A percentile compares a stretch with the other conserved stretches of the same genome.
phyloP scores from a whole-genome alignment of 2,329 filamentous ascomycete genomes.

The Nigrograna mackinnonii region DNA sequence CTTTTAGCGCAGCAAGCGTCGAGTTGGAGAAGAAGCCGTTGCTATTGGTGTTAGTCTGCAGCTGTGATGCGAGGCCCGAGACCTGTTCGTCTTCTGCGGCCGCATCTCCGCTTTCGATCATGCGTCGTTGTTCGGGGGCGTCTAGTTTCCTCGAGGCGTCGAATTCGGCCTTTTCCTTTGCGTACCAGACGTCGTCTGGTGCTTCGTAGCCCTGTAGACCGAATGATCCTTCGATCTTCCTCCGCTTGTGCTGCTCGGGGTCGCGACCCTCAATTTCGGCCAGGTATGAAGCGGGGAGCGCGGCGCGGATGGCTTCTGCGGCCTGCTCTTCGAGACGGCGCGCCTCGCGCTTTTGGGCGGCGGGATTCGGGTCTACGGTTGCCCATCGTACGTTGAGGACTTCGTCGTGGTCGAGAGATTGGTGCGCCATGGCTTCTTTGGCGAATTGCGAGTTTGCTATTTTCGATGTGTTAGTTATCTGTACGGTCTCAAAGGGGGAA shows the following conservation, averaged over 20 bases:
- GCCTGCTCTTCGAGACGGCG: slow-evolving; percentile 92
- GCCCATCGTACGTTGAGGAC: slow-evolving; percentile 97
- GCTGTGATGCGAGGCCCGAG: slow-evolving; percentile 10
- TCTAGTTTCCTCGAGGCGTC: slow-evolving; percentile 66
- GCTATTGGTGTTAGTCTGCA: slow-evolving; percentile 26
- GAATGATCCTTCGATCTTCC: slow-evolving; percentile 85
- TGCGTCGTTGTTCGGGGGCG: slow-evolving; percentile 57
- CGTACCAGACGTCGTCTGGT: slow-evolving; percentile 92
- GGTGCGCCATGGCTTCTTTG: slow-evolving; percentile 92
- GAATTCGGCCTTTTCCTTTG: slow-evolving; percentile 70
- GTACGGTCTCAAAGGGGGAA: no score
- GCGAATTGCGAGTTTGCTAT: slow-evolving; percentile 44
- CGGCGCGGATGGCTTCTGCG: slow-evolving; percentile 86
- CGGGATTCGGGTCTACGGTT: slow-evolving; percentile 92
- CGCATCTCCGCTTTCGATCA: slow-evolving; percentile 51
- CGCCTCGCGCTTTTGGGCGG: slow-evolving; percentile 90
- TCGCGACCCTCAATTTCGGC: slow-evolving; percentile 93
- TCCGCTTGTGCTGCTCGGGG: slow-evolving; percentile 81
- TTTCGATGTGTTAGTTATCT: slow-evolving; percentile 31
- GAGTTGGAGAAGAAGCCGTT: slow-evolving; percentile 79
- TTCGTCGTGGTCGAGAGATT: slow-evolving; percentile 87
- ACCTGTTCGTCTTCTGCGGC: slow-evolving; percentile 37
- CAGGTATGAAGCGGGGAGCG: slow-evolving; percentile 86
- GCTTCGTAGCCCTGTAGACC: slow-evolving; percentile 91
- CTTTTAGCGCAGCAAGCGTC: slow-evolving; percentile 78